phyloP scores from a whole-genome alignment of 2,329 filamentous ascomycete genomes.

The Calonectria hawksworthii region DNA sequence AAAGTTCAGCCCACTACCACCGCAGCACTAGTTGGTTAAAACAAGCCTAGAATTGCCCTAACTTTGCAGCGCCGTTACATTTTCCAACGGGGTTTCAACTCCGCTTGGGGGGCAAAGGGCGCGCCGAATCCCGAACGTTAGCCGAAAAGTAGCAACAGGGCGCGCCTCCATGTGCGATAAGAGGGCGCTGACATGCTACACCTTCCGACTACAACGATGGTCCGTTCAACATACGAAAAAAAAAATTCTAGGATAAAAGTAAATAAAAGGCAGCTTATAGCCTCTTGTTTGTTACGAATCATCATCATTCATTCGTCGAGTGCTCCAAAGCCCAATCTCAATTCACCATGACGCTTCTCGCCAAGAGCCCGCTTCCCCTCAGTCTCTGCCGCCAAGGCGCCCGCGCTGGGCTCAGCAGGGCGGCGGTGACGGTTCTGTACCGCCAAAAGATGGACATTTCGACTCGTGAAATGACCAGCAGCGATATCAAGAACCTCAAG shows the following conservation, averaged over 20 bases:
- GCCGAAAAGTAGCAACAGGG: constrained; percentile 2
- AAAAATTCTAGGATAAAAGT: neutral
- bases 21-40: neutral
- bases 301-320: neutral
- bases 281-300: neutral
- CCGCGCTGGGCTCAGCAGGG: neutral
- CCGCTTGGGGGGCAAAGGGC: too few relatives aligned
- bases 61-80: neutral
- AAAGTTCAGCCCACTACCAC: too few relatives aligned
- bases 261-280: neutral
- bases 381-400: neutral
- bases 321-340: neutral
- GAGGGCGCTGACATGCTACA: constrained; percentile 3
- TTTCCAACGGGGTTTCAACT: neutral
- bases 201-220: neutral
- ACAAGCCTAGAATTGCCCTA: neutral
- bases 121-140: neutral
- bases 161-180: neutral
- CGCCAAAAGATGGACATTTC: constrained; percentile 32
- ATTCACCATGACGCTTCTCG: neutral
- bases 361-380: constrained; percentile 9
- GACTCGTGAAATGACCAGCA: constrained; percentile 37
- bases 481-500: constrained; percentile 37
- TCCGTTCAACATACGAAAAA: neutral
- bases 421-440: neutral